Conservation (phyloP, 2,329 filamentous ascomycete genomes). For the Venturia nashicola region DNA sequence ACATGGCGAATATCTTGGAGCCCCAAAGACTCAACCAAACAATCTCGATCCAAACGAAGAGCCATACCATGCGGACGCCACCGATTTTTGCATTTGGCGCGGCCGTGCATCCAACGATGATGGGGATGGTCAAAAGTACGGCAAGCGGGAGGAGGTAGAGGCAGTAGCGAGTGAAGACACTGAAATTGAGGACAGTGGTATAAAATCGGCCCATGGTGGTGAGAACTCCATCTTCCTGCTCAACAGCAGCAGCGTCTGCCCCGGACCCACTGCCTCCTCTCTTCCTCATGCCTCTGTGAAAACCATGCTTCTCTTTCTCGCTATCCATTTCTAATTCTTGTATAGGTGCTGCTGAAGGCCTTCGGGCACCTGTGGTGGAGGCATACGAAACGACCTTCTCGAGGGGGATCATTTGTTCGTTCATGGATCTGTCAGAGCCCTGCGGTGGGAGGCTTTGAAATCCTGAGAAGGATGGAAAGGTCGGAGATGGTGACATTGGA, state of each 20-base stretch:
- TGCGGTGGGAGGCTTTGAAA: background rate
- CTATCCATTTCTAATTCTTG: slow-evolving; percentile 15
- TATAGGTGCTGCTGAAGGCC: background rate
- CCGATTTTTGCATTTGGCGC: slow-evolving; percentile 37
- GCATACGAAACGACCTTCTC: slow-evolving; percentile 39
- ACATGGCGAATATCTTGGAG: slow-evolving; percentile 47
- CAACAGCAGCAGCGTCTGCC: background rate
- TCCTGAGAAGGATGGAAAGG: background rate
- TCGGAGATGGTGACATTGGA: background rate
- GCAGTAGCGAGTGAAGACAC: slow-evolving; percentile 50
- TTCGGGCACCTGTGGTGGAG: slow-evolving; percentile 14
- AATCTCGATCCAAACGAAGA: slow-evolving; percentile 54
- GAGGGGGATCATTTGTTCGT: slow-evolving; percentile 37
- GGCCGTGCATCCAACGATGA: slow-evolving; percentile 46
- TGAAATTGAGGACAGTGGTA: slow-evolving; percentile 48
- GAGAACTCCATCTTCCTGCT: slow-evolving; percentile 19
- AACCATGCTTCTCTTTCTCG: slow-evolving; percentile 27
- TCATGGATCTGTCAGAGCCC: background rate
- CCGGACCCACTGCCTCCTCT: background rate
- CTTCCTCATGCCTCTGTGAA: slow-evolving; percentile 21
- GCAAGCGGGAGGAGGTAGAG: slow-evolving; percentile 49
- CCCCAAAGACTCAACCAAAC: slow-evolving; percentile 53
- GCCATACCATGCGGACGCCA: slow-evolving; percentile 44
- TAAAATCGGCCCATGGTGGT: slow-evolving; percentile 49
- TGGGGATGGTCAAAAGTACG: slow-evolving; percentile 47